These are phyloP conservation scores for Basipetospora sp. DNA, from an alignment of 2,329 filamentous ascomycete genomes.

Conservation along the genomic window DNA sequence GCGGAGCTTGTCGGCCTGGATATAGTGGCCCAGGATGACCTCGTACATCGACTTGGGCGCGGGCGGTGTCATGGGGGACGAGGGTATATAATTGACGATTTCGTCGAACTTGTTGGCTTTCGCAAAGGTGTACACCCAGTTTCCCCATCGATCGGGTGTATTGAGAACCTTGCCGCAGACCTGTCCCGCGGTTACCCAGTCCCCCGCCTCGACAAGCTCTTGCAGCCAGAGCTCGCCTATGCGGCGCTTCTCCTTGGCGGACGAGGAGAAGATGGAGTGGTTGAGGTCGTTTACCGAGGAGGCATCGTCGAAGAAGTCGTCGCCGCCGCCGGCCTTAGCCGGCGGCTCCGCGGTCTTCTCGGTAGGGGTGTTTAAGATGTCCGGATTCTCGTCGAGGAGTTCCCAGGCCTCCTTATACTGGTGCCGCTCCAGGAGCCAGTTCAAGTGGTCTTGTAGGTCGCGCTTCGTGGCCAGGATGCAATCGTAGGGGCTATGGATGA, in stretches of 20 bases:
- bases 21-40: slow-evolving; percentile 75
- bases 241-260: slow-evolving; percentile 74
- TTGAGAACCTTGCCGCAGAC: slow-evolving; percentile 72
- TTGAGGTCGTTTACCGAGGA: slow-evolving; percentile 25
- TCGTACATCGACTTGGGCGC: slow-evolving; percentile 76
- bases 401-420: slow-evolving; percentile 80
- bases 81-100: slow-evolving; percentile 72
- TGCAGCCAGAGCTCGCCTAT: slow-evolving; percentile 91
- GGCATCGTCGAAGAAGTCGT: slow-evolving; percentile 59
- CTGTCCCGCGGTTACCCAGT: slow-evolving; percentile 67
- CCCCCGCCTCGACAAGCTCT: slow-evolving; percentile 57
- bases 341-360: slow-evolving; percentile 21
- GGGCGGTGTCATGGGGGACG: slow-evolving; percentile 59
- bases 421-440: slow-evolving; percentile 70
- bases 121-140: slow-evolving; percentile 88
- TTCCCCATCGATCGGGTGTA: slow-evolving; percentile 74
- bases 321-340: slow-evolving; percentile 11
- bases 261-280: slow-evolving; percentile 42
- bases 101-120: slow-evolving; percentile 77
- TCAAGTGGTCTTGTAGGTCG: slow-evolving; percentile 70
- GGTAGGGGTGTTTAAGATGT: slow-evolving; percentile 37
- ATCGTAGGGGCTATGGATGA: slow-evolving; percentile 92
- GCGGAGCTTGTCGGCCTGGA: slow-evolving; percentile 57
- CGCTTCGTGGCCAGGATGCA: slow-evolving; percentile 84
- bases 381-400: slow-evolving; percentile 74